Evolutionary conservation across 2,329 filamentous ascomycete species (phyloP), one percentile per base, ranked within the genome.

Genomic region (Parascedosporium putredinis): DNA sequence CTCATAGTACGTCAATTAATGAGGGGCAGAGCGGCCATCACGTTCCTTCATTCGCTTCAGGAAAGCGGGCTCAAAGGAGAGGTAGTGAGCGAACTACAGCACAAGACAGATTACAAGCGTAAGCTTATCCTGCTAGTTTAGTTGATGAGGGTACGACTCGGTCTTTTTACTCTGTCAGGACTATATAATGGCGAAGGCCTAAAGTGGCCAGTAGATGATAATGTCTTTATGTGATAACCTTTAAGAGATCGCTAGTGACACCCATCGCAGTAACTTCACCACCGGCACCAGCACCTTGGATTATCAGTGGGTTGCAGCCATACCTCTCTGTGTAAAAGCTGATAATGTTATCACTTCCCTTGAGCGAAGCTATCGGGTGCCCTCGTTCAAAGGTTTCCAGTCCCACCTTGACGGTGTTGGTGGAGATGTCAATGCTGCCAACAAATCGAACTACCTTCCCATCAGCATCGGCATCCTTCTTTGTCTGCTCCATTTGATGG

Each of bases 281-380:
- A 58, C 93, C 93, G 23, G 93, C 93, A 53, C 90, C 93, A 31
- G 88, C 89, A 52, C 93, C 93, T 71, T 97, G 91, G 55, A 98
- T 81, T 62, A 96, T 95, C 55, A 98, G 74, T 40, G 93, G 90
- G 67, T 91, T 94, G 63, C 74, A 78, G 52, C 89, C 89, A 63
- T 98, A 98, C 60, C 93, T 79, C 75, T 94, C 86, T 5, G 93
- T 98, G 70, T 96, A 95, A 74, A 98, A 96, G 73, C 84, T 95
- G 64, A 98, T 95, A 64, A 98, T 95, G 73, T 98, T 98, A 65
- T 97, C 93, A 66, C 90, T 97, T 31, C 93, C 93, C 77, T 95
- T 95, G 51, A 98, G 75, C 45, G 86, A 85, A 12, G 93, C 93
- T 69, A 98, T 96, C 10, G 93, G 87, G 62, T 94, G 88, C 53